These are phyloP conservation scores for Penicillium bialowiezense DNA, from an alignment of 495 filamentous ascomycete species.

Conservation along the genomic window DNA sequence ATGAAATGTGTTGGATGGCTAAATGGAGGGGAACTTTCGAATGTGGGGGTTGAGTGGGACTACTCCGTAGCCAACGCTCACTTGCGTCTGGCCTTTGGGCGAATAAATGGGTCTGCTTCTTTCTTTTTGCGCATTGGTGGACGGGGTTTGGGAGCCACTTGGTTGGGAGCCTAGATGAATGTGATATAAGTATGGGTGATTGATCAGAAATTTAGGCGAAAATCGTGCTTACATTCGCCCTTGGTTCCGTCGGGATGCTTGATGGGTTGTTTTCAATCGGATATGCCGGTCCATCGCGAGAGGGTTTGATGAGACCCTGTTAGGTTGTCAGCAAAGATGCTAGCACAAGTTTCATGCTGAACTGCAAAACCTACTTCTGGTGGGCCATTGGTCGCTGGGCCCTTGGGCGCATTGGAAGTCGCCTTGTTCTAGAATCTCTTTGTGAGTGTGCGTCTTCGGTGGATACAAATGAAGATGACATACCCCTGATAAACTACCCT, in stretches of 20 bases:
- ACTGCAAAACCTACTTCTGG: conserved; percentile 29
- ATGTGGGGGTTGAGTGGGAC: background rate
- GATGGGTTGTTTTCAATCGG: conserved; percentile 13
- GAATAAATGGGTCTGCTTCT: conserved; percentile 51
- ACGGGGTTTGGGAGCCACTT: conserved; percentile 16
- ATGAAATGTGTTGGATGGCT: background rate
- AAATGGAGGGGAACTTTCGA: background rate
- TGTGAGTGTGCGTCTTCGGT: background rate
- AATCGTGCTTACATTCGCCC: conserved; percentile 22
- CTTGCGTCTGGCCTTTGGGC: conserved; percentile 42
- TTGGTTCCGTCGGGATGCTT: conserved; percentile 11
- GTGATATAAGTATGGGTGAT: conserved; percentile 8
- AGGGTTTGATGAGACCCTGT: conserved; percentile 39
- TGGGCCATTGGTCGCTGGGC: conserved; percentile 13
- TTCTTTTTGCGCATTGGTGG: conserved; percentile 47
- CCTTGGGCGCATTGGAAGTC: conserved; percentile 8
- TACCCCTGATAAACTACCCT: background rate
- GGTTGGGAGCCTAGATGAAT: conserved; percentile 9
- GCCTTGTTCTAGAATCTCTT: background rate
- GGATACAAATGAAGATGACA: too few species aligned
- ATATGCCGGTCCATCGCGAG: conserved; percentile 36
- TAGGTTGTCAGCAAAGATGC: conserved; percentile 5
- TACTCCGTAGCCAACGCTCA: conserved; percentile 10
- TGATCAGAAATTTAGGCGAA: conserved; percentile 1
- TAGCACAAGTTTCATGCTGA: background rate